These are phyloP conservation scores for Hemisphaericaspora lyxosophila DNA, from an alignment of 1,139 yeast species.

Conservation along the genomic window DNA sequence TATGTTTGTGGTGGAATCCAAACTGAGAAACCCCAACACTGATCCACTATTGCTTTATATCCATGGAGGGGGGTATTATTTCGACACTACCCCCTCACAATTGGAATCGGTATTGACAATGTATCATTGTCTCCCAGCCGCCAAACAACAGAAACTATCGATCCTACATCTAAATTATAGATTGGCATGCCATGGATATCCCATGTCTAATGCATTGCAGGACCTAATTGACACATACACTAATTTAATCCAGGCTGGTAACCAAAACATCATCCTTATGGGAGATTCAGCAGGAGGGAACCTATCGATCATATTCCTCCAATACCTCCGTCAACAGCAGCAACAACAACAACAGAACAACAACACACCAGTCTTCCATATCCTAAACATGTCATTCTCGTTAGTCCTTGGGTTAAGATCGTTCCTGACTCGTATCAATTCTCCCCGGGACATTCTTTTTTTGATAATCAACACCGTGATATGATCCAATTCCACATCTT, in stretches of 20 bases:
- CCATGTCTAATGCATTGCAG: constrained; percentile 36
- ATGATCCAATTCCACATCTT: constrained; percentile 23
- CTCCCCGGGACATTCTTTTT: constrained; percentile 32
- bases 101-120: constrained; percentile 30
- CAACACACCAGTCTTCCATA: no score
- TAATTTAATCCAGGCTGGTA: constrained; percentile 26
- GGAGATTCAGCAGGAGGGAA: constrained; percentile 50
- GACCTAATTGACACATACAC: constrained; percentile 34
- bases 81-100: constrained; percentile 37
- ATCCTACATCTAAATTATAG: constrained; percentile 40
- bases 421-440: constrained; percentile 14
- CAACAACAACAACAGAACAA: no score
- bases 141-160: constrained; percentile 26
- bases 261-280: constrained; percentile 30
- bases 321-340: constrained; percentile 14
- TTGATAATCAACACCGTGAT: constrained; percentile 34
- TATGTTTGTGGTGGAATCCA: constrained; percentile 37
- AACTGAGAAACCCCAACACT: constrained; percentile 18
- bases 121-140: constrained; percentile 30
- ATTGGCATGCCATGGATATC: constrained; percentile 31
- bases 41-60: constrained; percentile 40
- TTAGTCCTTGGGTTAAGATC: constrained; percentile 41
- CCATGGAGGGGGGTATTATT: constrained; percentile 48
- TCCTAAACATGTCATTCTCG: constrained; percentile 34
- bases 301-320: constrained; percentile 29